Evolutionary conservation across 257 asterid genomes (phyloP).

Genomic region (Capsicum rhomboideum): DNA sequence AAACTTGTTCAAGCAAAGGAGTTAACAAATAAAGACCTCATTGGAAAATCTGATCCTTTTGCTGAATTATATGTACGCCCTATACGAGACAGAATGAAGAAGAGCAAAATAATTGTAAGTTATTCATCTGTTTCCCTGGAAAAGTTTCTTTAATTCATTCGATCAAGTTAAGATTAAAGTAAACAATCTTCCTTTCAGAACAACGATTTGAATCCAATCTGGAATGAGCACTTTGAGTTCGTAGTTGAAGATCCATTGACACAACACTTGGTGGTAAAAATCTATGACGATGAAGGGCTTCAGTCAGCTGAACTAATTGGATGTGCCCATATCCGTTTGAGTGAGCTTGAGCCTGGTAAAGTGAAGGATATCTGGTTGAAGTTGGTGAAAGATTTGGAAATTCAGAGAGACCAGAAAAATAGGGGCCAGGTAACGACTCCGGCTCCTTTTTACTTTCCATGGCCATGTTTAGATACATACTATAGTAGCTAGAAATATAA

Average conservation of each 20-base stretch:
- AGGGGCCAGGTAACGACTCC: constrained; percentile 58
- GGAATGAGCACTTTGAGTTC: constrained; percentile 92
- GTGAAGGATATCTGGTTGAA: constrained; percentile 82
- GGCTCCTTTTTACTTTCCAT: not conserved
- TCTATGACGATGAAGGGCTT: constrained; percentile 88
- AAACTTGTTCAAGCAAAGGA: constrained; percentile 92
- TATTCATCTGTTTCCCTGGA: not conserved
- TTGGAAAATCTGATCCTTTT: constrained; percentile 94
- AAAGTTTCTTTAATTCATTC: not conserved
- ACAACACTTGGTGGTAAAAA: constrained; percentile 63
- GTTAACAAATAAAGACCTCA: constrained; percentile 62
- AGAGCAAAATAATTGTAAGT: constrained; percentile 68
- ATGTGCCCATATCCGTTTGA: constrained; percentile 45
- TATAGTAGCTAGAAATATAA: not conserved
- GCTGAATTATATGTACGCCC: constrained; percentile 78
- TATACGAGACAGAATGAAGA: constrained; percentile 50
- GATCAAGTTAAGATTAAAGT: not conserved
- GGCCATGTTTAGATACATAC: not conserved
- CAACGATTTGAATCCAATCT: constrained; percentile 66
- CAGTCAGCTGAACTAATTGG: constrained; percentile 83
- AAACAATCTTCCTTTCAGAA: constrained; percentile 23
- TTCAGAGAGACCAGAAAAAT: constrained; percentile 75
- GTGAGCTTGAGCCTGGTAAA: constrained; percentile 71
- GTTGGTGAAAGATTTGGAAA: constrained; percentile 71
- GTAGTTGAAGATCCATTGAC: constrained; percentile 74